Evolutionary conservation across 1,284 basidiomycete species (phyloP).

Genomic region (Clitocybe nebularis): DNA sequence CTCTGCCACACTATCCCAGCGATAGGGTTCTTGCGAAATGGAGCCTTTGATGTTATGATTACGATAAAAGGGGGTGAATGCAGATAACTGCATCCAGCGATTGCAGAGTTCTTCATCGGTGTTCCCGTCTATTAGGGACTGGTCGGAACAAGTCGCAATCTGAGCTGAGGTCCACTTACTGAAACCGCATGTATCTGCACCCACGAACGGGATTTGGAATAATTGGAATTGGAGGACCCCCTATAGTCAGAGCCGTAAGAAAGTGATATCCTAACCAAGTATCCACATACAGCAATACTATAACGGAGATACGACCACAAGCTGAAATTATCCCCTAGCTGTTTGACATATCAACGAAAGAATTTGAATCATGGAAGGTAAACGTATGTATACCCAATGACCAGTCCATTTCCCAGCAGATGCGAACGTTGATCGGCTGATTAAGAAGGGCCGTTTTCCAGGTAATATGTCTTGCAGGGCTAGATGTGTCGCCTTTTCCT

Average conservation of each 20-base stretch:
- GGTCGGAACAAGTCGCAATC: slow-evolving; percentile 11
- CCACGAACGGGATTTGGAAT: slow-evolving; percentile 74
- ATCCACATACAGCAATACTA: slow-evolving; percentile 29
- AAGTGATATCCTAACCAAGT: slow-evolving; percentile 31
- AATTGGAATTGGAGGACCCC: slow-evolving; percentile 75
- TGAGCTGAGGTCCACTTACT: slow-evolving; percentile 30
- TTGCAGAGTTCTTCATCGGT: slow-evolving; percentile 79
- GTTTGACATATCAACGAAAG: slow-evolving; percentile 3
- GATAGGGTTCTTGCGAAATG: slow-evolving; percentile 68
- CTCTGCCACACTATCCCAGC: slow-evolving; percentile 71
- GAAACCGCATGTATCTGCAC: slow-evolving; percentile 71
- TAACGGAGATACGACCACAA: slow-evolving; percentile 52
- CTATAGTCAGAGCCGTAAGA: slow-evolving; percentile 26
- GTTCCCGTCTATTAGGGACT: slow-evolving; percentile 46
- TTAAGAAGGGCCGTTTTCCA: slow-evolving; percentile 60
- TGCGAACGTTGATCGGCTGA: slow-evolving; percentile 64
- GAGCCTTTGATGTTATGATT: slow-evolving; percentile 65
- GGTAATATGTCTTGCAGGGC: slow-evolving; percentile 49
- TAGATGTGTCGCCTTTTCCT: slow-evolving; percentile 55
- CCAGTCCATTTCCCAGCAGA: slow-evolving; percentile 62
- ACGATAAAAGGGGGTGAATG: slow-evolving; percentile 71
- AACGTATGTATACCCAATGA: slow-evolving; percentile 40
- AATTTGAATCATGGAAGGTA: not conserved
- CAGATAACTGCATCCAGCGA: slow-evolving; percentile 78
- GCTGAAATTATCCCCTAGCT: slow-evolving; percentile 73